phyloP scores from a whole-genome alignment of 2,329 filamentous ascomycete genomes.

The Pezicula neosporulosa region DNA sequence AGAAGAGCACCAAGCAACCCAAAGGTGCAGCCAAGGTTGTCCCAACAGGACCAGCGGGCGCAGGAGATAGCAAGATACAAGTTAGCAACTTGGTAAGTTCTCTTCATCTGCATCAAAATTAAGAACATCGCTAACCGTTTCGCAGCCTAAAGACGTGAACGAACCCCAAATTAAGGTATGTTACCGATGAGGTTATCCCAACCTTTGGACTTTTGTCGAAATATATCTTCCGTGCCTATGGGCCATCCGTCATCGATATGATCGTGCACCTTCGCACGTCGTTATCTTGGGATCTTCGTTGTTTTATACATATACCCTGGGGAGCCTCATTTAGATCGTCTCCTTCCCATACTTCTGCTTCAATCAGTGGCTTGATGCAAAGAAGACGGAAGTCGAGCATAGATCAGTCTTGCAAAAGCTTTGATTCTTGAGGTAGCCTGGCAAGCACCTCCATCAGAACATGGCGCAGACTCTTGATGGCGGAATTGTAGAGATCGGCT shows the following conservation, averaged over 20 bases:
- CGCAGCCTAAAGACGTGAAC: constrained; percentile 89
- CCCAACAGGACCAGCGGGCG: constrained; percentile 60
- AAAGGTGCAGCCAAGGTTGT: constrained; percentile 59
- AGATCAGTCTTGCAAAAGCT: constrained; percentile 47
- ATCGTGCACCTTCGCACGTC: constrained; percentile 9
- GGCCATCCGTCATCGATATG: constrained; percentile 22
- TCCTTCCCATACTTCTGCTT: constrained; percentile 35
- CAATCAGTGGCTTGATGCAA: constrained; percentile 27
- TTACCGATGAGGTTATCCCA: constrained; percentile 76
- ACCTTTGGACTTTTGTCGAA: constrained; percentile 71
- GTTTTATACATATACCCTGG: constrained; percentile 12
- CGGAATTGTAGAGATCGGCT: constrained; percentile 4
- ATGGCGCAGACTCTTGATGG: constrained; percentile 29
- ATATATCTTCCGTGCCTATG: constrained; percentile 43
- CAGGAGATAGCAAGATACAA: constrained; percentile 87
- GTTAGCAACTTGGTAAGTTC: constrained; percentile 93
- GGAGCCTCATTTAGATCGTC: constrained; percentile 26
- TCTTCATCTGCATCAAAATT: not conserved
- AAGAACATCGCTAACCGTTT: constrained; percentile 4
- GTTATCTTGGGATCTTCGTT: constrained; percentile 14
- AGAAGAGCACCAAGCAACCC: constrained; percentile 62
- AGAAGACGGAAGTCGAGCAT: constrained; percentile 54
- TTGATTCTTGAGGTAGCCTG: constrained; percentile 44
- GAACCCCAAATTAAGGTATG: constrained; percentile 99
- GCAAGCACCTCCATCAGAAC: constrained; percentile 43